Evolutionary conservation across 2,329 filamentous ascomycete species (phyloP), one percentile per base, ranked within the genome.

Genomic region (Fusarium albidum): DNA sequence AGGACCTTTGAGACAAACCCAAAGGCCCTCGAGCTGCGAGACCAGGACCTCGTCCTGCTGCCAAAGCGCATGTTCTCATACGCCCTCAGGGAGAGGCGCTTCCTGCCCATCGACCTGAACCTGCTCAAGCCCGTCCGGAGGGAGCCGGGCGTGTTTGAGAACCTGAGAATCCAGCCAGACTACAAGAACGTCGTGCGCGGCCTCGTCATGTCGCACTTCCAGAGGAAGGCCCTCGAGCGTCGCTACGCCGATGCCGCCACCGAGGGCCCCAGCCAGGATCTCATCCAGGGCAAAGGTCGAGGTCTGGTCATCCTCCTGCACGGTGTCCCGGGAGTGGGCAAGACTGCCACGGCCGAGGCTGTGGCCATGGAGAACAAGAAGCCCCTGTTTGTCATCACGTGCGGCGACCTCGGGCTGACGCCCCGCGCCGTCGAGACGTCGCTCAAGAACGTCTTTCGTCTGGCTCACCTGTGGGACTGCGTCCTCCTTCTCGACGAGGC

Each of bases 311-410:
- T 81, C 0, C 63, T 81, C 1, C 66, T 81, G 0, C 77, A 80
- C 50, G 79, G 79, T 21, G 72, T 76, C 1, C 78, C 79, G 0
- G 79, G 79, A 21, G 77, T 80, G 0, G 79, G 79, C 5, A 81
- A 81, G 68, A 81, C 79, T 1, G 72, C 75, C 0, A 80, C 79
- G 0, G 78, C 79, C 1, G 72, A 79, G 55, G 74, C 73, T 1
- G 69, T 77, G 2, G 75, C 76, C 2, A 71, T 73, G 68, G 71
- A 71, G 46, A 73, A 75, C 57, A 59, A 67, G 33, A 77, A 76
- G 64, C 79, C 79, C 0, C 65, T 81, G 3, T 80, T 80, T 37
- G 71, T 73, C 8, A 79, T 83, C 45, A 82, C 79, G 0, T 81
- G 78, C 10, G 79, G 79, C 38, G 78, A 81, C 49, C 71, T 79